Conservation (phyloP, 495 filamentous ascomycete species). For the Neurospora sp. region DNA sequence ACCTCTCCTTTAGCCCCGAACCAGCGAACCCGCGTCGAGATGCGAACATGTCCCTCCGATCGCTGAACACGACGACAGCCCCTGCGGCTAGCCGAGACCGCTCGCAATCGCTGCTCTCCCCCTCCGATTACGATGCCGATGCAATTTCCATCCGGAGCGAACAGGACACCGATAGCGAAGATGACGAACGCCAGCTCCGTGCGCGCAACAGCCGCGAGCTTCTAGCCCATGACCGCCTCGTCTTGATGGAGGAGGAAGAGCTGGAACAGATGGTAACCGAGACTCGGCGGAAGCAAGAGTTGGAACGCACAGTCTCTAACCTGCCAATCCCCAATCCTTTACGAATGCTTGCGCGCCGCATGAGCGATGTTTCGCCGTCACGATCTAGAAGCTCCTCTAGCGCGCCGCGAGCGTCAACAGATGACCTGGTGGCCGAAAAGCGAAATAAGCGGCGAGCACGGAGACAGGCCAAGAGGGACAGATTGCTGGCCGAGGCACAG, state of each 20-base stretch:
- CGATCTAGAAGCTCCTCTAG: slow-evolving; percentile 22
- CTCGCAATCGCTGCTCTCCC: slow-evolving; percentile 44
- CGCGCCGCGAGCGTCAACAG: slow-evolving; percentile 18
- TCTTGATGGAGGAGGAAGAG: slow-evolving; percentile 83
- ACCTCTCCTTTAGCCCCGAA: neutral
- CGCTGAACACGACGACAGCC: slow-evolving; percentile 15
- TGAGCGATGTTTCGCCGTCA: slow-evolving; percentile 20
- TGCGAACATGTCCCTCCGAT: slow-evolving; percentile 13
- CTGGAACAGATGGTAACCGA: slow-evolving; percentile 62
- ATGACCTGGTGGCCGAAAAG: slow-evolving; percentile 42
- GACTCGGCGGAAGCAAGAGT: slow-evolving; percentile 35
- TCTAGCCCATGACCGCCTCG: slow-evolving; percentile 59
- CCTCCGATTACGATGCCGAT: slow-evolving; percentile 57
- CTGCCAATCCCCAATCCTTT: slow-evolving; percentile 39
- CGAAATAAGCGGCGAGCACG: slow-evolving; percentile 27
- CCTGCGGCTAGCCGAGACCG: slow-evolving; percentile 11
- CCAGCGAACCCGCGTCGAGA: neutral
- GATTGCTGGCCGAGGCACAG: slow-evolving; percentile 38
- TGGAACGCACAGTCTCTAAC: slow-evolving; percentile 35
- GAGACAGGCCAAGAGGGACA: slow-evolving; percentile 38
- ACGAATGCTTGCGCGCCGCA: slow-evolving; percentile 24
- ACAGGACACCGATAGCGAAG: slow-evolving; percentile 68
- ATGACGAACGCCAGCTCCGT: slow-evolving; percentile 55
- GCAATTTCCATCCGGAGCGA: slow-evolving; percentile 57
- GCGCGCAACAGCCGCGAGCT: slow-evolving; percentile 63